These are phyloP conservation scores for Parachaetomium inaequale DNA, from an alignment of 495 filamentous ascomycete genomes.

Conservation along the genomic window DNA sequence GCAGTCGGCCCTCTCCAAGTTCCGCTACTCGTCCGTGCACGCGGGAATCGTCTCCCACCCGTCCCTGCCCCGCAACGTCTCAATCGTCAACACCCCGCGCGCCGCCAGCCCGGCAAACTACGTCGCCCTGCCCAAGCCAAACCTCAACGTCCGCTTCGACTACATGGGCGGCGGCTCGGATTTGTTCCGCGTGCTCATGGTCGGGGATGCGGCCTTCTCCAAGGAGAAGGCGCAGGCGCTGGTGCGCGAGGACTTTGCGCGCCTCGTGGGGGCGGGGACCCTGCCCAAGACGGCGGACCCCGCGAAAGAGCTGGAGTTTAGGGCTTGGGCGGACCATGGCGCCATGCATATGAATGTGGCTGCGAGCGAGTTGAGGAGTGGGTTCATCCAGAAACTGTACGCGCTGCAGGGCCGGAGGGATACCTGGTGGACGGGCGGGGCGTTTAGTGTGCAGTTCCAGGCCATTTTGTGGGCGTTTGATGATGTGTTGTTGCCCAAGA, in stretches of 20 bases:
- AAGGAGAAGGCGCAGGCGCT: constrained; percentile 30
- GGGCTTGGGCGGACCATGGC: constrained; percentile 39
- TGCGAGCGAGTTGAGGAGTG: constrained; percentile 24
- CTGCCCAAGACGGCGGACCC: constrained; percentile 19
- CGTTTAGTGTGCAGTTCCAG: constrained; percentile 37
- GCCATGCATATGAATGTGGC: constrained; percentile 37
- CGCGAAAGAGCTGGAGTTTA: constrained; percentile 27
- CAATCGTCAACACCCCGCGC: constrained; percentile 26
- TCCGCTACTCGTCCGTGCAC: constrained; percentile 33
- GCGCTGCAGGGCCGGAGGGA: constrained; percentile 50
- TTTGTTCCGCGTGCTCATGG: constrained; percentile 39
- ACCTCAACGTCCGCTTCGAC: constrained; percentile 25
- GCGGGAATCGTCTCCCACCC: constrained; percentile 37
- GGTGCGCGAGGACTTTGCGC: constrained; percentile 31
- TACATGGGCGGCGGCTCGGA: constrained; percentile 30
- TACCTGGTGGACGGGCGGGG: constrained; percentile 54
- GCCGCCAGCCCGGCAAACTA: constrained; percentile 29
- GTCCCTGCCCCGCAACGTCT: constrained; percentile 24
- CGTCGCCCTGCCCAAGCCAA: constrained; percentile 24
- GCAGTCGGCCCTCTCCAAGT: constrained; percentile 32
- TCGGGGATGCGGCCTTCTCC: constrained; percentile 33
- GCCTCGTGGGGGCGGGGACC: constrained; percentile 28
- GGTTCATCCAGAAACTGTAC: constrained; percentile 50
- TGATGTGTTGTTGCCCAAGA: constrained; percentile 28
- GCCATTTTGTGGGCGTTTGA: constrained; percentile 42